Conservation (phyloP, 768 basidiomycete species). For the Calocera cornea region DNA sequence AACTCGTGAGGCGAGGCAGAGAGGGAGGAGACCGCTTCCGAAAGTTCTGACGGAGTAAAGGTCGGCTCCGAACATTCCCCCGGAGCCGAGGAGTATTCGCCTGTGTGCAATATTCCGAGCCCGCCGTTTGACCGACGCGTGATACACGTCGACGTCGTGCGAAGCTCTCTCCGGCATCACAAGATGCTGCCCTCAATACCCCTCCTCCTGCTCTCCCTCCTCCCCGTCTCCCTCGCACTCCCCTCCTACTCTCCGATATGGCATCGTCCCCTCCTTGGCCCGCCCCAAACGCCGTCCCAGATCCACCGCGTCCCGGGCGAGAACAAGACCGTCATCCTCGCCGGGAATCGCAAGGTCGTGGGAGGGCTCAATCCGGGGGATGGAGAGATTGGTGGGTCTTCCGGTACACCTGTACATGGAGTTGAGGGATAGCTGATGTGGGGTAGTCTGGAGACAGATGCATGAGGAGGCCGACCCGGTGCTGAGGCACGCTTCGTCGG, state of each 20-base stretch:
- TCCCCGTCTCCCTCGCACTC: not conserved
- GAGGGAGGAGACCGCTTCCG: not conserved
- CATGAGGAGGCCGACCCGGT: not conserved
- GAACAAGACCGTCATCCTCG: not conserved
- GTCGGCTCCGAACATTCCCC: not conserved
- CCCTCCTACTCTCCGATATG: not conserved
- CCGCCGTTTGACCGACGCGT: too few relatives aligned
- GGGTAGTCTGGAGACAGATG: not conserved
- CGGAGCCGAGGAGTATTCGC: too few relatives aligned
- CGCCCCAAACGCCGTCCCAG: not conserved
- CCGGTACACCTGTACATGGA: too few relatives aligned
- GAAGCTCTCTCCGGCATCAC: not conserved
- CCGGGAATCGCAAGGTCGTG: not conserved
- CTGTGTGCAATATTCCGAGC: too few relatives aligned
- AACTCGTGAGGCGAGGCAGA: not conserved
- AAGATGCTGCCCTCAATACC: not conserved
- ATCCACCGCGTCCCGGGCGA: not conserved
- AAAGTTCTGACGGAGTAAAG: not conserved
- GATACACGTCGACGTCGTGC: too few relatives aligned
- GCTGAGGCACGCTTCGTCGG: not conserved
- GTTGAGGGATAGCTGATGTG: too few relatives aligned
- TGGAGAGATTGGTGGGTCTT: not conserved
- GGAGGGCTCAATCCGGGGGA: not conserved
- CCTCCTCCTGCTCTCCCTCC: not conserved
- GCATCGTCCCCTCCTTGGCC: not conserved